Percentiles rank a stretch among this genome's conserved stretches.
phyloP scores from a whole-genome alignment of 805 yeast species.

The Metschnikowia santaceciliae region DNA sequence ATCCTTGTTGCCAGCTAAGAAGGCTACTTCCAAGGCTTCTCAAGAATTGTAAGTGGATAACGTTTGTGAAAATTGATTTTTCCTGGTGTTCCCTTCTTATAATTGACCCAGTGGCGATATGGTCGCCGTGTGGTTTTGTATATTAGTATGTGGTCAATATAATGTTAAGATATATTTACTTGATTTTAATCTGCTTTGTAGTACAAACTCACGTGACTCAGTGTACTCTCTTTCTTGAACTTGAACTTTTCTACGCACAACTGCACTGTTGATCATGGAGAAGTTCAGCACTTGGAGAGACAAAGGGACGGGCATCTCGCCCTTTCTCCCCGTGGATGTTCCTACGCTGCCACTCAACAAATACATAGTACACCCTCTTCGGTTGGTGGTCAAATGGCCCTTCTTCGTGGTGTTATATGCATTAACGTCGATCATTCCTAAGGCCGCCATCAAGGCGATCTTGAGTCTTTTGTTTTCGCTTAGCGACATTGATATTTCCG shows the following conservation, averaged over 20 bases:
- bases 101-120: constrained; percentile 17
- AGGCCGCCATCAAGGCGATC: constrained; percentile 16
- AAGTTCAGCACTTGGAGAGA: constrained; percentile 77
- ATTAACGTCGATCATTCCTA: constrained; percentile 19
- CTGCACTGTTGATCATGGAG: constrained; percentile 13
- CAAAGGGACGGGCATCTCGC: constrained; percentile 90
- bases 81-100: constrained; percentile 19
- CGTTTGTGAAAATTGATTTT: constrained; percentile 19
- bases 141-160: constrained; percentile 24
- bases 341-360: constrained; percentile 16
- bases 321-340: constrained; percentile 61
- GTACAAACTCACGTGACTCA: neutral
- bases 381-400: constrained; percentile 29
- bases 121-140: constrained; percentile 21
- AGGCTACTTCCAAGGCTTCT: constrained; percentile 22
- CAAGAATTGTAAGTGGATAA: constrained; percentile 21
- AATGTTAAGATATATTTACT: constrained; percentile 17
- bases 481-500: constrained; percentile 33
- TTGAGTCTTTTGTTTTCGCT: constrained; percentile 32
- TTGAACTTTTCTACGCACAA: neutral
- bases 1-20: constrained; percentile 40
- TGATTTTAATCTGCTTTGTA: neutral
- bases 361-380: constrained; percentile 9
- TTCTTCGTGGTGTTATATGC: constrained; percentile 16
- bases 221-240: neutral